A percentile compares a stretch with the other conserved stretches of the same genome.
Evolutionary conservation across 2,329 filamentous ascomycete species (phyloP).

Genomic region (Alternaria brassicae): DNA sequence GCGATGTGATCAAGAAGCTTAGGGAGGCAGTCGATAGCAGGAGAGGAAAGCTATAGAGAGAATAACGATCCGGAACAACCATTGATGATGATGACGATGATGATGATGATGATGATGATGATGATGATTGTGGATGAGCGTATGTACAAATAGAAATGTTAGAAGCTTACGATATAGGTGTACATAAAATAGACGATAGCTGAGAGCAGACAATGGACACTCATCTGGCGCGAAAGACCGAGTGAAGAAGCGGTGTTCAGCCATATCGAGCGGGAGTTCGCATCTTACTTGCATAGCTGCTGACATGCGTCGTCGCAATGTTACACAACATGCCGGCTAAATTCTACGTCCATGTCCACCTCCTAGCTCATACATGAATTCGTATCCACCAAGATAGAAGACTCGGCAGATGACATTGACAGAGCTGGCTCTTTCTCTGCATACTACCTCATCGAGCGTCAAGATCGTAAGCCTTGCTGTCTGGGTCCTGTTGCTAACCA

Average conservation of each 20-base stretch:
- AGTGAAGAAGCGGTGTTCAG: not conserved
- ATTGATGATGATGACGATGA: not conserved
- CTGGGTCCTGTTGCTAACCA: not conserved
- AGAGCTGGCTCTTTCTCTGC: not conserved
- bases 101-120: not conserved
- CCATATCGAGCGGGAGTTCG: not conserved
- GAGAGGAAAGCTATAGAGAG: conserved; percentile 43
- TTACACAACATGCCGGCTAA: conserved; percentile 12
- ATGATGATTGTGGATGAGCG: not conserved
- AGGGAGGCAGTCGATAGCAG: conserved; percentile 77
- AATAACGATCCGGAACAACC: not conserved
- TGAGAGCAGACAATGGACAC: not conserved
- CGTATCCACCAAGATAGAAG: not conserved
- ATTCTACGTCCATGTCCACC: not conserved
- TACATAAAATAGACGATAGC: conserved; percentile 1
- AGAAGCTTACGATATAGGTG: conserved; percentile 4
- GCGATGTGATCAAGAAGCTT: conserved; percentile 83
- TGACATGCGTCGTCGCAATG: conserved; percentile 16
- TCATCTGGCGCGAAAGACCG: not conserved
- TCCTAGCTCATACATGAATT: not conserved
- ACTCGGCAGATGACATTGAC: not conserved
- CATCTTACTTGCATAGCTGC: conserved; percentile 3
- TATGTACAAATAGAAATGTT: conserved; percentile 1
- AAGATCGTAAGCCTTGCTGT: not conserved
- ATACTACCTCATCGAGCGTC: not conserved